Evolutionary conservation across 2,329 filamentous ascomycete genomes (phyloP).

Genomic region (Aureobasidium sp.): DNA sequence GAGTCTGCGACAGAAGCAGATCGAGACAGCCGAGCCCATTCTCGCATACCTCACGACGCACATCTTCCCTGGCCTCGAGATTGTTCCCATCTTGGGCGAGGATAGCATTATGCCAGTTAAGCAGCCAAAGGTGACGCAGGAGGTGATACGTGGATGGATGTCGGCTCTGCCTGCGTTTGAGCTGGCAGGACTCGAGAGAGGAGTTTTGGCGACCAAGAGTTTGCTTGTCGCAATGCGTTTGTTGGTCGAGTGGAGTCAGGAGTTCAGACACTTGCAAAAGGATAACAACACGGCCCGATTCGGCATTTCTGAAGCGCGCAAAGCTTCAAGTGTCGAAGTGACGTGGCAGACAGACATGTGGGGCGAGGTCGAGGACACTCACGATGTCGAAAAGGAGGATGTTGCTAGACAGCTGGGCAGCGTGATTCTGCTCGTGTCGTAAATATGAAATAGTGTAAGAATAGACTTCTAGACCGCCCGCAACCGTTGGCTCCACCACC

Average conservation of each 20-base stretch:
- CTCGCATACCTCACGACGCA: slow-evolving; percentile 62
- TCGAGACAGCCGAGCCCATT: slow-evolving; percentile 60
- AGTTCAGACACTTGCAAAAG: slow-evolving; percentile 49
- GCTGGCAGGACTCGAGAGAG: slow-evolving; percentile 79
- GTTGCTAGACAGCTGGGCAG: slow-evolving; percentile 80
- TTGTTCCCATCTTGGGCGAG: slow-evolving; percentile 73
- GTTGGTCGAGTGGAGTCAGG: slow-evolving; percentile 80
- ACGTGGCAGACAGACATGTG: slow-evolving; percentile 83
- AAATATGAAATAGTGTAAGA: background rate
- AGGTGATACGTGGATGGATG: slow-evolving; percentile 74
- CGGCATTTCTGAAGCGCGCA: slow-evolving; percentile 74
- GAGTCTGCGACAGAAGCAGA: slow-evolving; percentile 66
- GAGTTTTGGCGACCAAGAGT: slow-evolving; percentile 78
- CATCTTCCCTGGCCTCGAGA: slow-evolving; percentile 77
- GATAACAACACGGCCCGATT: slow-evolving; percentile 44
- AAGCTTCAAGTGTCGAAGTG: slow-evolving; percentile 74
- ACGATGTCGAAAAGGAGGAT: slow-evolving; percentile 93
- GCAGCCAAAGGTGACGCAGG: slow-evolving; percentile 68
- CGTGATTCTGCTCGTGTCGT: slow-evolving; percentile 66
- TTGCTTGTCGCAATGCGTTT: slow-evolving; percentile 69
- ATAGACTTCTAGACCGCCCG: slow-evolving; percentile 1
- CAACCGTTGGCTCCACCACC: background rate
- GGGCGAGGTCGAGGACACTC: slow-evolving; percentile 97
- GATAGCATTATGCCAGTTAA: slow-evolving; percentile 67
- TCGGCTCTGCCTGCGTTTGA: slow-evolving; percentile 66